Base-by-base conservation (phyloP, 208 protist genomes). In the Angomonas desouzai region DNA sequence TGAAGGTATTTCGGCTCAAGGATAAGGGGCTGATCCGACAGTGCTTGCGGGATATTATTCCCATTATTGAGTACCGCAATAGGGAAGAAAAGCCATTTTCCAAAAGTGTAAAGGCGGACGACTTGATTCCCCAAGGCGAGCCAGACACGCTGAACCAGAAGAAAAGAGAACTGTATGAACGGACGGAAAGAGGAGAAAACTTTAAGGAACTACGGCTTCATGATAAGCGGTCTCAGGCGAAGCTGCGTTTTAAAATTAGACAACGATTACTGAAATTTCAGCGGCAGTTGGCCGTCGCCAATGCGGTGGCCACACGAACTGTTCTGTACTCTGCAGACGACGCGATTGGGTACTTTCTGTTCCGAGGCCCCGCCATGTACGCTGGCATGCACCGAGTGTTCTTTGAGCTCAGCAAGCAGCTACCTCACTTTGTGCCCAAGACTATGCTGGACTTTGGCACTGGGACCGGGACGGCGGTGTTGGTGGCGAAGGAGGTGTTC, bases 401-500 rank as follows among this genome's bases (percentile, higher is more conserved):
- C 33, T 92, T 92, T 66, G 89, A 94, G 62, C 70, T 94, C 27
- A 87, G 82, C 59, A 94, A 94, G 70, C 80, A 84, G 69, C 66
- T 94, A 48, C 89, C 89, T 47, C 83, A 91, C 64, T 94, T 94
- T 62, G 83, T 91, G 55, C 89, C 89, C 18, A 90, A 89, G 62
- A 91, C 81, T 11, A 89, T 94, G 83, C 67, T 94, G 9, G 89
- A 94, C 77, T 94, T 92, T 56, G 89, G 89, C 18, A 71, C 85
- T 34, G 89, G 89, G 67, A 94, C 89, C 30, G 89, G 89, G 16
- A 91, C 85, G 25, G 75, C 89, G 23, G 88, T 91, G 51, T 71
- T 94, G 18, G 89, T 88, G 1, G 83, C 85, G 36, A 94, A 94
- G 76, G 85, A 94, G 72, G 85, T 92, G 62, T 94, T 90, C 72